Conservation (phyloP, 345 rosid species). For the Erodium maritimum region DNA sequence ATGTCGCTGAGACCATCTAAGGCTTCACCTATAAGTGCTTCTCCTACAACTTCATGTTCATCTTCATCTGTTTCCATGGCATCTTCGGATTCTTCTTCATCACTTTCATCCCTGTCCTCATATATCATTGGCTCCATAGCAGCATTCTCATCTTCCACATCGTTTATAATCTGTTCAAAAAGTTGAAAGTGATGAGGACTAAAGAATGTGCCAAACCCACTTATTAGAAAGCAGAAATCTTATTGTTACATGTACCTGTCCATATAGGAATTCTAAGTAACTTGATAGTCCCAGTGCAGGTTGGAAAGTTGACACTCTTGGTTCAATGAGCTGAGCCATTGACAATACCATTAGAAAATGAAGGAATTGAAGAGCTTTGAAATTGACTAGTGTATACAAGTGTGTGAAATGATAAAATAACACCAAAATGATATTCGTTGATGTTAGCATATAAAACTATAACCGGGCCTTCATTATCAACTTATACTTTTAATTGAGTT, state of each 20-base stretch:
- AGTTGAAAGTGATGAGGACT: background rate
- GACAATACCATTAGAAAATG: constrained; percentile 2
- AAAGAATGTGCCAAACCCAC: background rate
- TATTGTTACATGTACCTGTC: constrained; percentile 26
- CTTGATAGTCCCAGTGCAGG: constrained; percentile 65
- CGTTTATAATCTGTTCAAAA: constrained; percentile 38
- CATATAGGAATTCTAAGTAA: constrained; percentile 41
- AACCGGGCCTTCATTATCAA: too few species aligned
- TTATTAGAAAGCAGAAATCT: background rate
- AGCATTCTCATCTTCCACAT: constrained; percentile 33
- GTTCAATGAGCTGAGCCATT: constrained; percentile 60
- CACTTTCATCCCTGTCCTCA: constrained; percentile 66
- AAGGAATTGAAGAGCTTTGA: background rate
- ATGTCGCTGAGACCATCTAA: background rate
- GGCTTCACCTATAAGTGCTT: background rate
- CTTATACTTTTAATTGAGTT: too few species aligned
- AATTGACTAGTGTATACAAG: background rate
- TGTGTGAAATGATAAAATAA: too few species aligned
- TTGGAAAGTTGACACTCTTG: constrained; percentile 58
- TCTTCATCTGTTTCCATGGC: constrained; percentile 41
- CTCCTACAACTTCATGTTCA: constrained; percentile 19
- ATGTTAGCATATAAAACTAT: too few species aligned
- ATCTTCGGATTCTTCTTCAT: constrained; percentile 53
- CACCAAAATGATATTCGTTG: too few species aligned
- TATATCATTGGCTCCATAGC: constrained; percentile 34